A percentile compares a stretch with the other conserved stretches of the same genome.
Evolutionary conservation across 192 early-diverging fungal species (phyloP).

Genomic region (Entrophospora sp.): DNA sequence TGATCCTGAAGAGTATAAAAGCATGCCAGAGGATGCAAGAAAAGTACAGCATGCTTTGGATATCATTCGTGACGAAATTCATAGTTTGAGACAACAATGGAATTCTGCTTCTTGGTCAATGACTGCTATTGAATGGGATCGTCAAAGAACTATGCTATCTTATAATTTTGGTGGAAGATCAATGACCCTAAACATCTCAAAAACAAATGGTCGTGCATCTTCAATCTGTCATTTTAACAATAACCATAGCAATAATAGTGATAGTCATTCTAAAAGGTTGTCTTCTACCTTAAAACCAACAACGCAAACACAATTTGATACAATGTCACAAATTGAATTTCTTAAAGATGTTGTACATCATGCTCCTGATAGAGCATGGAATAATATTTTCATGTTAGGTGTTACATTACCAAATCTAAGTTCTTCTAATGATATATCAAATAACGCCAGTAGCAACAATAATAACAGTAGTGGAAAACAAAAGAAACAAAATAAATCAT

Average conservation of each 20-base stretch:
- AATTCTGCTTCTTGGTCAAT: constrained; percentile 19
- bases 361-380: constrained; percentile 19
- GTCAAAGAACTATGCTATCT: constrained; percentile 20
- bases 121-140: constrained; percentile 23
- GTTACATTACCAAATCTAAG: not conserved
- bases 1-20: constrained; percentile 12
- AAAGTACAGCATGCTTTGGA: constrained; percentile 11
- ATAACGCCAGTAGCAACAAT: not conserved
- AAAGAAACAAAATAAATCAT: not conserved
- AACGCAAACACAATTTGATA: not conserved
- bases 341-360: constrained; percentile 4
- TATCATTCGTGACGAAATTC: constrained; percentile 15
- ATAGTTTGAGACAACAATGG: constrained; percentile 16
- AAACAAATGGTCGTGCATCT: not conserved
- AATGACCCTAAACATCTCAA: not conserved
- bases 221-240: constrained; percentile 4
- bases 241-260: not conserved
- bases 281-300: too few relatives aligned
- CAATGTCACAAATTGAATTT: constrained; percentile 10
- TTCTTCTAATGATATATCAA: not conserved
- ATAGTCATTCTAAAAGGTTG: too few relatives aligned
- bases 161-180: constrained; percentile 18
- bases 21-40: constrained; percentile 16
- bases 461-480: not conserved
- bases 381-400: constrained; percentile 9